Conservation (phyloP, 768 basidiomycete genomes). For the Boletus rubropictus region DNA sequence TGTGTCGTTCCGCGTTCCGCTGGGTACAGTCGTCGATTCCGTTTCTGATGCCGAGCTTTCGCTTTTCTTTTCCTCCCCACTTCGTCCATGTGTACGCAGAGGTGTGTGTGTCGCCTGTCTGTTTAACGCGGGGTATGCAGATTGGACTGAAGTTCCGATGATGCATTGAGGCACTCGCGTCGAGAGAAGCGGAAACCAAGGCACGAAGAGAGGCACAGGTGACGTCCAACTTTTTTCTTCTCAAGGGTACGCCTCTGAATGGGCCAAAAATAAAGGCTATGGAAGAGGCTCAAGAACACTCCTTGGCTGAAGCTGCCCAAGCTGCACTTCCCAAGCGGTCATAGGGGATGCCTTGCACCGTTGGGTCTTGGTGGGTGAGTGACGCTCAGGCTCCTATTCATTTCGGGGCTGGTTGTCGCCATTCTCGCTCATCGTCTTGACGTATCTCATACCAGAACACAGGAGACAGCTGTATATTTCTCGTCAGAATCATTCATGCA, state of each 20-base stretch:
- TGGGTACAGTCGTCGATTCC: background rate
- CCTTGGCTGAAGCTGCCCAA: slow-evolving; percentile 30
- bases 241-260: background rate
- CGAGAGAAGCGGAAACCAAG: slow-evolving; percentile 20
- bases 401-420: background rate
- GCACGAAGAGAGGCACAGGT: slow-evolving; percentile 17
- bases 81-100: slow-evolving; percentile 4
- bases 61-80: background rate
- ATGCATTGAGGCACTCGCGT: slow-evolving; percentile 16
- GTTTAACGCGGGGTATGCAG: background rate
- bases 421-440: background rate
- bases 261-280: slow-evolving; percentile 11
- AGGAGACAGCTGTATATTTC: background rate
- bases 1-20: slow-evolving; percentile 13
- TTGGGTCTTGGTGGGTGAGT: background rate
- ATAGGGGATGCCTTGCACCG: background rate
- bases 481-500: background rate
- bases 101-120: slow-evolving; percentile 12
- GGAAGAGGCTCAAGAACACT: slow-evolving; percentile 27
- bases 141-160: background rate
- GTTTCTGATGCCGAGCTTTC: background rate
- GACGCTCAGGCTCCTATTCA: background rate
- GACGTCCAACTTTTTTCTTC: background rate
- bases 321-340: slow-evolving; percentile 18
- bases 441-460: background rate